Base-by-base conservation (phyloP, 202 grass and related monocot species). In the Saccharum hybrid region DNA sequence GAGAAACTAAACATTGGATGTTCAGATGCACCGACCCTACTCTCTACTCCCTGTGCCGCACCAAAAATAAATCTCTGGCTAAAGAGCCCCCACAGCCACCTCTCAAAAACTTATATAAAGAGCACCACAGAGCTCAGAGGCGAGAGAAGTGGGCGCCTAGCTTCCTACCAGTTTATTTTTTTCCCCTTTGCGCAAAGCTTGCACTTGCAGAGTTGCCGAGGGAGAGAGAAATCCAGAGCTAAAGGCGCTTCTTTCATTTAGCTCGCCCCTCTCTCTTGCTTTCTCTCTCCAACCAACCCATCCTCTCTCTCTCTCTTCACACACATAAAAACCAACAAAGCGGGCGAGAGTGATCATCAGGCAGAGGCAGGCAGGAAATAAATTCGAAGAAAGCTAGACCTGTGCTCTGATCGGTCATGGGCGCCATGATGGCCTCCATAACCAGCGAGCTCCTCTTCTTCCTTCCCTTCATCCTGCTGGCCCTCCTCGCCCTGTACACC, bases 401-500 rank as follows among this genome's bases (percentile, higher is more conserved):
- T 34, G 19, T 57, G 54, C 52, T 79, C 40, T 23, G 80, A 63
- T 61, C 54, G 36, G 36, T 80, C 19, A 87, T 87, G 88, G 84
- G 34, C 84, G 80, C 85, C 85, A 90, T 91, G 84, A 80, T 86
- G 79, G 81, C 77, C 42, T 77, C 83, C 75, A 89, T 93, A 43
- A 83, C 77, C 54, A 83, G 80, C 76, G 84, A 90, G 80, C 84
- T 98, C 60, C 89, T 92, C 74, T 89, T 96, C 85, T 88, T 90
- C 91, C 86, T 94, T 54, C 79, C 91, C 16, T 86, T 89, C 75
- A 10, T 89, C 77, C 90, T 98, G 15, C 45, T 94, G 63, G 84
- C 91, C 19, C 84, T 98, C 49, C 88, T 96, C 87, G 83, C 90
- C 79, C 86, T 98, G 77, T 98, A 87, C 74, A 75, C 86, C 78